These are phyloP conservation scores for Zoysia japonica DNA, from an alignment of 176 grass and related monocot species.

Conservation along the genomic window DNA sequence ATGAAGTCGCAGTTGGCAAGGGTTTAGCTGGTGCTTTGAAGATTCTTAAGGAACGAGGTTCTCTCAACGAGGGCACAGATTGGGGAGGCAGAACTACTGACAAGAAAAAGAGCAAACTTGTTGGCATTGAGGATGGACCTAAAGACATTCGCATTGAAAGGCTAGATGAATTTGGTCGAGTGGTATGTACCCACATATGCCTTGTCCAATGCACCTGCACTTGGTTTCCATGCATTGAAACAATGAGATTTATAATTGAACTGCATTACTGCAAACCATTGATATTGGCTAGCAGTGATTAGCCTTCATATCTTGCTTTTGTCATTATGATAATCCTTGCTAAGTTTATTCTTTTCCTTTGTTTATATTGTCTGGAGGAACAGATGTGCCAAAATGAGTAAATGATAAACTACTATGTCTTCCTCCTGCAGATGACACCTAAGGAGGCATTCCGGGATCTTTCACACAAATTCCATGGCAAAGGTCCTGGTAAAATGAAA, in stretches of 20 bases:
- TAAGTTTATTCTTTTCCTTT: not conserved
- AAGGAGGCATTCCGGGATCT: constrained; percentile 87
- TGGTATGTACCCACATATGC: constrained; percentile 54
- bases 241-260: not conserved
- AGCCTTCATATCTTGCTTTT: constrained; percentile 1
- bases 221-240: not conserved
- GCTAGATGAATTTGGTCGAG: constrained; percentile 83
- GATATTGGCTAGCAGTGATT: not conserved
- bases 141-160: constrained; percentile 89
- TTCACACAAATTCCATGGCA: constrained; percentile 95
- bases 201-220: not conserved
- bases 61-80: constrained; percentile 81
- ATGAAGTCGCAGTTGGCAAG: constrained; percentile 78
- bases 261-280: constrained; percentile 6
- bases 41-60: constrained; percentile 73
- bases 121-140: constrained; percentile 69
- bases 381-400: constrained; percentile 7
- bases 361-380: not conserved
- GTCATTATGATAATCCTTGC: constrained; percentile 3
- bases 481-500: constrained; percentile 93
- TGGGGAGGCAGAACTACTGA: constrained; percentile 91
- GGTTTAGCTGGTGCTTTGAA: constrained; percentile 79
- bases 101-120: constrained; percentile 92
- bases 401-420: not conserved
- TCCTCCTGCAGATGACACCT: constrained; percentile 64